A percentile compares a stretch with the other conserved stretches of the same genome.
Evolutionary conservation across 768 basidiomycete genomes (phyloP).

Genomic region (Hygrophoropsis aurantiaca): DNA sequence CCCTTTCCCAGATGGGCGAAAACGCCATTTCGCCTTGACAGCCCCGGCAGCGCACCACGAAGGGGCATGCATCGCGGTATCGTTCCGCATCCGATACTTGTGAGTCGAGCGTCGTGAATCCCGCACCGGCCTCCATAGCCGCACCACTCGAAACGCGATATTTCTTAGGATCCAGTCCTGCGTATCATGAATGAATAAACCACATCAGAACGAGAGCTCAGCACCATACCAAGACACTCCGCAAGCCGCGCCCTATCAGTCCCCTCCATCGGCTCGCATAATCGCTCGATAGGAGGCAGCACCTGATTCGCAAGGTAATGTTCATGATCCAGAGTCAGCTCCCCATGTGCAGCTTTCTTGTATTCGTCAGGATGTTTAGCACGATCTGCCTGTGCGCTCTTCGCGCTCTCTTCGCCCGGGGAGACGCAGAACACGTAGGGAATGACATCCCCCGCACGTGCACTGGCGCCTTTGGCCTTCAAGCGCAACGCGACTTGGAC

Average conservation of each 20-base stretch:
- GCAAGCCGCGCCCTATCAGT: slow-evolving; percentile 90
- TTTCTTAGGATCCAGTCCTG: slow-evolving; percentile 62
- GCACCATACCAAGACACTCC: slow-evolving; percentile 82
- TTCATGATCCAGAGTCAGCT: slow-evolving; percentile 83
- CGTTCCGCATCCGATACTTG: slow-evolving; percentile 86
- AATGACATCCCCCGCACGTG: slow-evolving; percentile 89
- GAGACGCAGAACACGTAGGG: slow-evolving; percentile 91
- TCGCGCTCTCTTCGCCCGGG: slow-evolving; percentile 69
- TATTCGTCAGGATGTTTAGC: slow-evolving; percentile 95
- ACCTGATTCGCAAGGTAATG: slow-evolving; percentile 91
- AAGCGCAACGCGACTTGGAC: slow-evolving; percentile 93
- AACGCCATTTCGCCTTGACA: slow-evolving; percentile 67
- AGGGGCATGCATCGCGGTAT: slow-evolving; percentile 73
- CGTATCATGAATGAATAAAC: background rate
- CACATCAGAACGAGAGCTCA: background rate
- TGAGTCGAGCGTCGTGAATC: slow-evolving; percentile 82
- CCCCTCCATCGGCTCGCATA: slow-evolving; percentile 96
- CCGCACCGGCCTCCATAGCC: slow-evolving; percentile 51
- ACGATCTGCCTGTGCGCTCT: slow-evolving; percentile 80
- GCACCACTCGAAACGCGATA: slow-evolving; percentile 42
- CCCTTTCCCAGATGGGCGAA: slow-evolving; percentile 55
- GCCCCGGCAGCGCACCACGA: slow-evolving; percentile 72
- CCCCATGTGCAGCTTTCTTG: slow-evolving; percentile 55
- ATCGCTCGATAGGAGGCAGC: slow-evolving; percentile 88
- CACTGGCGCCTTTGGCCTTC: slow-evolving; percentile 80